Evolutionary conservation across 1,284 basidiomycete genomes (phyloP).

Genomic region (Heterobasidion irregulare): DNA sequence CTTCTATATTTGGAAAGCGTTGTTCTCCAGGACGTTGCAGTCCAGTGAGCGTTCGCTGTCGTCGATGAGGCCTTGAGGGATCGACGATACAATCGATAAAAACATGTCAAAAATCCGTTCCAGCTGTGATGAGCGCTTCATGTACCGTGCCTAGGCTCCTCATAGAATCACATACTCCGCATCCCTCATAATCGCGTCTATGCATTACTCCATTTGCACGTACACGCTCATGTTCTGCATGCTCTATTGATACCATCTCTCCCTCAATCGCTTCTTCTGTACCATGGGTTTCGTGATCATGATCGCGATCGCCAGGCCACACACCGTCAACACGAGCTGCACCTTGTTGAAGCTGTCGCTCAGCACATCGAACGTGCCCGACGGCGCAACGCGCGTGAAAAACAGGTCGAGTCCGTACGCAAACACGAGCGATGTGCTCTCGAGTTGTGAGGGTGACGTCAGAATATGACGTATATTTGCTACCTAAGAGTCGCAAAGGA

Average conservation of each 20-base stretch:
- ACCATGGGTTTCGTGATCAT: slow-evolving; percentile 73
- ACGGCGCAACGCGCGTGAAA: slow-evolving; percentile 76
- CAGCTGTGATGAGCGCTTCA: too few species aligned
- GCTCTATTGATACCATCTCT: slow-evolving; percentile 54
- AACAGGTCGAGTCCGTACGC: slow-evolving; percentile 86
- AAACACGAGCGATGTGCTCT: slow-evolving; percentile 89
- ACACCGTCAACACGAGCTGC: slow-evolving; percentile 83
- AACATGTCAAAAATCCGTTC: too few species aligned
- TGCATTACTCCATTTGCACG: too few species aligned
- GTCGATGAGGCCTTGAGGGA: too few species aligned
- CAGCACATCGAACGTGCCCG: slow-evolving; percentile 90
- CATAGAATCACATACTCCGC: too few species aligned
- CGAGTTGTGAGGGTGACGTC: slow-evolving; percentile 79
- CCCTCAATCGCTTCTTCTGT: slow-evolving; percentile 49
- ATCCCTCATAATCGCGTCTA: too few species aligned
- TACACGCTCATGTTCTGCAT: background rate
- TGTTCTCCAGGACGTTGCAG: too few species aligned
- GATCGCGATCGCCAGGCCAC: slow-evolving; percentile 67
- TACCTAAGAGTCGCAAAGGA: slow-evolving; percentile 33
- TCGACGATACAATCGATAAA: too few species aligned
- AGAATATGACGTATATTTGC: slow-evolving; percentile 58
- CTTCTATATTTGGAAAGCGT: too few species aligned
- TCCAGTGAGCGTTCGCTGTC: too few species aligned
- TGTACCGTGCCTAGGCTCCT: too few species aligned
- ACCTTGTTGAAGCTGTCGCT: slow-evolving; percentile 89